Percentiles rank a stretch among this genome's conserved stretches.
These are phyloP conservation scores for Leccinum fallax DNA, from an alignment of 1,284 basidiomycete genomes.

Conservation along the genomic window DNA sequence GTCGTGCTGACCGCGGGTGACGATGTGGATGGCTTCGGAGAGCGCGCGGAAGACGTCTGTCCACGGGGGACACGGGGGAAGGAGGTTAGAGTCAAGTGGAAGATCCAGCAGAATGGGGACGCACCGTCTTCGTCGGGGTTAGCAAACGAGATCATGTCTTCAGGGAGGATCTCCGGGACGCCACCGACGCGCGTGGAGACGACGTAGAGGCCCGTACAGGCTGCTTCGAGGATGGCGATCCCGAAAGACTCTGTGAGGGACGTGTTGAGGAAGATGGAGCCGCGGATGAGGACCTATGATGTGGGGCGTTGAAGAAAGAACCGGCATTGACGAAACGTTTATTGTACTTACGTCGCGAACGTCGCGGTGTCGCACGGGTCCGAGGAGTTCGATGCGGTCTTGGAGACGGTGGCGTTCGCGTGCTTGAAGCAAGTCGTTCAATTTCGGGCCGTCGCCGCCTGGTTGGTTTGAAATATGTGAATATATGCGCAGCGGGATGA, in stretches of 20 bases:
- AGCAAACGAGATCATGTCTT: conserved; percentile 93
- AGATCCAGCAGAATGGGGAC: background rate
- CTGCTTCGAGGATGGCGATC: conserved; percentile 95
- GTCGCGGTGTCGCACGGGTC: conserved; percentile 78
- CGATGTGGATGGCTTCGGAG: conserved; percentile 75
- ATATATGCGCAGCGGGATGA: background rate
- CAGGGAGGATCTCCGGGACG: conserved; percentile 92
- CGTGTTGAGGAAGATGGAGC: conserved; percentile 94
- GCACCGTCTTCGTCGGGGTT: conserved; percentile 81
- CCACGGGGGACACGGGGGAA: too few relatives aligned
- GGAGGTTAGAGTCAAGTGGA: too few relatives aligned
- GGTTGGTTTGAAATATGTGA: background rate
- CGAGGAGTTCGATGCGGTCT: conserved; percentile 89
- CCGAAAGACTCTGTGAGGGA: conserved; percentile 97
- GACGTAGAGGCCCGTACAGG: conserved; percentile 91
- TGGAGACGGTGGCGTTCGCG: conserved; percentile 88
- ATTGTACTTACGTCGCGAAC: conserved; percentile 71
- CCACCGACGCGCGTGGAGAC: conserved; percentile 95
- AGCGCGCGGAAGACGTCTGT: conserved; percentile 87
- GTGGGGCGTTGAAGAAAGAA: background rate
- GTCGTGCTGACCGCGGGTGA: conserved; percentile 74
- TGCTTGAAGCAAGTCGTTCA: conserved; percentile 96
- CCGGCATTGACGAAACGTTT: background rate
- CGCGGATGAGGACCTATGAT: conserved; percentile 74
- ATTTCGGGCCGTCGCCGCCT: conserved; percentile 95